Evolutionary conservation across 1,284 basidiomycete species (phyloP), one percentile per base, ranked within the genome.

Genomic region (Leucocoprinus gongylophorus): DNA sequence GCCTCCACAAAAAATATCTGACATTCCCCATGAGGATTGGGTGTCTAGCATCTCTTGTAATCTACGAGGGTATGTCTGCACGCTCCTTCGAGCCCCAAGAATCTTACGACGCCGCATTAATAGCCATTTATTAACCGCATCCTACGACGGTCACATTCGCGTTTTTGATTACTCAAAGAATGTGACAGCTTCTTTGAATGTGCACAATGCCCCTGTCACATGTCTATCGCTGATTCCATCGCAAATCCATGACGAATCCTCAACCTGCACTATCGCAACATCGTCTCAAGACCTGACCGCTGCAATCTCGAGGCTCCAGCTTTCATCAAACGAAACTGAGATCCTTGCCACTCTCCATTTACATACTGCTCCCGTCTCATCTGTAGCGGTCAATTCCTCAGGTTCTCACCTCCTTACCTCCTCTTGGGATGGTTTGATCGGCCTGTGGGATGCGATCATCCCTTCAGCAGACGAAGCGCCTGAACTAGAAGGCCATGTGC

Each of bases 11-110:
- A 84, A 85, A 55, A 79, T 92, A 64, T 80, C 85, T 0, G 79
- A 85, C 30, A 77, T 93, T 51, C 86, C 89, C 18, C 90, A 94
- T 59, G 90, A 98, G 58, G 95, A 97, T 60, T 99, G 95, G 95
- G 86, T 97, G 0, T 91, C 91, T 0, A 83, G 85, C 12, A 78
- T 97, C 23, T 87, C 85, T 39, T 84, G 87, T 52, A 70, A 73
- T 54, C 62, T 85, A 45, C 69, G 78, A 55, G 84, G 84, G 91
- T 93, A 60, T 61, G 85, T 56, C 21, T 29, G 33, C 50, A n/a
- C 32, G 37, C 6, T 46, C 42, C 18, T 38, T 18, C 26, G 23
- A 6, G 38, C 20, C 15, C 38, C 21, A 29, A 35, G 32, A 33
- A 12, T 33, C 9, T 33, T 5, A 12, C 32, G 32, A 12, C 9